Evolutionary conservation across 208 protist genomes (phyloP).

Genomic region (Novymonas esmeraldas): DNA sequence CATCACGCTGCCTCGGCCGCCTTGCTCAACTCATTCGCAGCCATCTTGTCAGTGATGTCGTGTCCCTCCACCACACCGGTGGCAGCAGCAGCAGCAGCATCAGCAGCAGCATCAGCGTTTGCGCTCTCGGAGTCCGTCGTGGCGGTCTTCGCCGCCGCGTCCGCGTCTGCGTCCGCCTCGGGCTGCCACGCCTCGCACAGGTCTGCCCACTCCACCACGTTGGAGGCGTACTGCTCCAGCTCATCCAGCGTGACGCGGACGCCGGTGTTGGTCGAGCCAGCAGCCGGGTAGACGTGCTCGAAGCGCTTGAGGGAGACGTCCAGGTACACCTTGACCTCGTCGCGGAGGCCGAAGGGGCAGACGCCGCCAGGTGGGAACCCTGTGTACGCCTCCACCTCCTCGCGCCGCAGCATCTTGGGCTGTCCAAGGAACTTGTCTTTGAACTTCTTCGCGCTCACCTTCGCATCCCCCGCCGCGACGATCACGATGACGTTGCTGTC

Average conservation of each 20-base stretch:
- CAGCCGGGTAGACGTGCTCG: slow-evolving; percentile 49
- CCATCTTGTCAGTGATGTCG: slow-evolving; percentile 7
- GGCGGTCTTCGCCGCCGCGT: neutral
- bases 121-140: neutral
- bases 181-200: slow-evolving; percentile 50
- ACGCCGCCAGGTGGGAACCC: slow-evolving; percentile 64
- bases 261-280: slow-evolving; percentile 47
- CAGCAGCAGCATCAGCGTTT: too few relatives aligned
- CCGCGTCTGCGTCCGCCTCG: neutral
- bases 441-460: slow-evolving; percentile 52
- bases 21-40: slow-evolving; percentile 12
- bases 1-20: slow-evolving; percentile 6
- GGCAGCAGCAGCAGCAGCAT: too few relatives aligned
- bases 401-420: slow-evolving; percentile 57
- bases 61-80: neutral
- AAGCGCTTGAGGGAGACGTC: slow-evolving; percentile 75
- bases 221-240: slow-evolving; percentile 55
- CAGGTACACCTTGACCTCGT: slow-evolving; percentile 59
- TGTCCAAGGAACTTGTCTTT: slow-evolving; percentile 43
- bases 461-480: slow-evolving; percentile 55
- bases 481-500: slow-evolving; percentile 39
- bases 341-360: slow-evolving; percentile 60
- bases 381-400: slow-evolving; percentile 50
- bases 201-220: slow-evolving; percentile 78
- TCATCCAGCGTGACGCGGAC: slow-evolving; percentile 49